These are phyloP conservation scores for Lipomyces kockii DNA, from an alignment of 805 yeast genomes.

Conservation along the genomic window DNA sequence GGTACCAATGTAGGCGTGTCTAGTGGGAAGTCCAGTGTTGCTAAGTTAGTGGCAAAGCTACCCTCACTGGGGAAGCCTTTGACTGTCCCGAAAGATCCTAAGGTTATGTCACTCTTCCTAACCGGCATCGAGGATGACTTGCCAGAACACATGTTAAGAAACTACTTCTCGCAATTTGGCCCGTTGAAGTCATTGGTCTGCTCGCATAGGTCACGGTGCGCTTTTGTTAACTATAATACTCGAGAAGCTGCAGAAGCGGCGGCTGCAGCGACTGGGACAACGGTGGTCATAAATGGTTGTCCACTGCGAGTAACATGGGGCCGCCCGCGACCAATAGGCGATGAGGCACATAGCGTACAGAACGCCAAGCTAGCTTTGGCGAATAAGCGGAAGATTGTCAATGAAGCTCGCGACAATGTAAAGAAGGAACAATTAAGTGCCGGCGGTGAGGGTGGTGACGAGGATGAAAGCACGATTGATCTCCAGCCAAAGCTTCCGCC, in stretches of 20 bases:
- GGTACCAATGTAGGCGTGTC: constrained; percentile 15
- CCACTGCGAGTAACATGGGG: constrained; percentile 40
- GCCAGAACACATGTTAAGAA: constrained; percentile 65
- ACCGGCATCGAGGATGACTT: constrained; percentile 72
- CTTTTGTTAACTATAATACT: constrained; percentile 60
- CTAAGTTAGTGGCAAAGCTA: constrained; percentile 60
- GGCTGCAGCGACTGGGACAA: constrained; percentile 39
- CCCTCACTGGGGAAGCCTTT: constrained; percentile 56
- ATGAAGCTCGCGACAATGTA: constrained; percentile 27
- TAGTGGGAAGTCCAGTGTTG: constrained; percentile 50
- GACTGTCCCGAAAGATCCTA: constrained; percentile 49
- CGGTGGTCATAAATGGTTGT: constrained; percentile 34
- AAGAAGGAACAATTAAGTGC: background rate
- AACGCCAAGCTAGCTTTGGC: constrained; percentile 33
- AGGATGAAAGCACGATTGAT: background rate
- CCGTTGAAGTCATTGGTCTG: constrained; percentile 55
- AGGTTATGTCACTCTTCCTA: constrained; percentile 65
- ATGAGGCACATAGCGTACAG: constrained; percentile 24
- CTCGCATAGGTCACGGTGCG: constrained; percentile 65
- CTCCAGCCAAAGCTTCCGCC: constrained; percentile 27
- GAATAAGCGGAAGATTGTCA: constrained; percentile 28
- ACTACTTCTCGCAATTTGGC: constrained; percentile 55
- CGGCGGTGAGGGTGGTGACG: background rate
- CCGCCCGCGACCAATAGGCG: constrained; percentile 39
- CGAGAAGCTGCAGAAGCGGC: constrained; percentile 58